phyloP scores from a whole-genome alignment of 2,329 filamentous ascomycete genomes.

The Exutisphaerella laricina region DNA sequence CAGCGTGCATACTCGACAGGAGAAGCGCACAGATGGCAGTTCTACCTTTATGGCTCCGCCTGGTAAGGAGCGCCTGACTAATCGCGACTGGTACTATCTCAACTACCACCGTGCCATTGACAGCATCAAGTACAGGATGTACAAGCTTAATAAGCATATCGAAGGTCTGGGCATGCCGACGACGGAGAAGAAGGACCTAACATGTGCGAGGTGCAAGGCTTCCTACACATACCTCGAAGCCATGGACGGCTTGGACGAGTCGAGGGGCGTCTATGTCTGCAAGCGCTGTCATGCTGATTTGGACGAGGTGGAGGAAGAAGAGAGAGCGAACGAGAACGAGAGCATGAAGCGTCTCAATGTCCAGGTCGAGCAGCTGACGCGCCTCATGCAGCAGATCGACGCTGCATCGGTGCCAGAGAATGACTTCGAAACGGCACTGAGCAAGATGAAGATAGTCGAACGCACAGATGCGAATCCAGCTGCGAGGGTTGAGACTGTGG shows the following conservation, averaged over 20 bases:
- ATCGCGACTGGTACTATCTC: slow-evolving; percentile 91
- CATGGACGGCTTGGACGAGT: slow-evolving; percentile 64
- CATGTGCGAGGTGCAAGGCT: slow-evolving; percentile 72
- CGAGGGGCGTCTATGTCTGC: slow-evolving; percentile 62
- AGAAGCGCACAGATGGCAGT: slow-evolving; percentile 30
- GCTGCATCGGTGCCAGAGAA: slow-evolving; percentile 65
- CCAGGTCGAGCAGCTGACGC: slow-evolving; percentile 72
- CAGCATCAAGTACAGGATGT: slow-evolving; percentile 90
- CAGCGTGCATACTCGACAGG: slow-evolving; percentile 58
- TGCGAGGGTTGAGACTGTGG: slow-evolving; percentile 34
- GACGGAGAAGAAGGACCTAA: slow-evolving; percentile 82
- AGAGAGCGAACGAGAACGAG: slow-evolving; percentile 50
- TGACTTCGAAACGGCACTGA: slow-evolving; percentile 64
- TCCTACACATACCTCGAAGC: slow-evolving; percentile 91
- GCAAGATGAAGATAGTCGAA: slow-evolving; percentile 57
- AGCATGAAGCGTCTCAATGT: slow-evolving; percentile 69
- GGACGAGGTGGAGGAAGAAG: slow-evolving; percentile 57
- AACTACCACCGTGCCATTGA: slow-evolving; percentile 93
- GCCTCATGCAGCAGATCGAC: slow-evolving; percentile 71
- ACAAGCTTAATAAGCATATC: slow-evolving; percentile 80
- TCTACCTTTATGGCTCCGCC: slow-evolving; percentile 21
- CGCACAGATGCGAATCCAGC: slow-evolving; percentile 64
- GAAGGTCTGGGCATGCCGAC: slow-evolving; percentile 76
- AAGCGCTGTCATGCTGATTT: slow-evolving; percentile 67
- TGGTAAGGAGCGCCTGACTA: slow-evolving; percentile 32